These are phyloP conservation scores for Saturnispora saitoi DNA, from an alignment of 805 yeast species.

Conservation along the genomic window DNA sequence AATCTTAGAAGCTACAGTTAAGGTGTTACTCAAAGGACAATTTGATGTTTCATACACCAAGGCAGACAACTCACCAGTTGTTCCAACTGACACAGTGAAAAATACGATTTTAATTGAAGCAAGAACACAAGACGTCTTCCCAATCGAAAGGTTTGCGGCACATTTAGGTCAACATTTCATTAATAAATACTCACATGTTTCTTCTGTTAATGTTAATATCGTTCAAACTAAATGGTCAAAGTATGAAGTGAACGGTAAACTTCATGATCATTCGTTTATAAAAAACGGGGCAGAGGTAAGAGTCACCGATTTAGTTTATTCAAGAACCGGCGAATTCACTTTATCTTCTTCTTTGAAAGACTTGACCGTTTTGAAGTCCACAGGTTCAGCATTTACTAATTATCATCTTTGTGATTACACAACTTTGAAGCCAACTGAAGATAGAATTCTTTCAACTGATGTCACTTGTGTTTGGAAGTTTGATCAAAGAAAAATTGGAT, in stretches of 20 bases:
- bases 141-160: conserved; percentile 84
- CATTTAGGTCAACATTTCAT: conserved; percentile 77
- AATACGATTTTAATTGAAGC: conserved; percentile 82
- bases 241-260: conserved; percentile 60
- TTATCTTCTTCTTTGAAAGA: conserved; percentile 68
- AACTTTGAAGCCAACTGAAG: conserved; percentile 72
- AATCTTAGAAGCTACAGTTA: conserved; percentile 77
- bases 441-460: conserved; percentile 83
- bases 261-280: conserved; percentile 76
- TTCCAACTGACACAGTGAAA: conserved; percentile 91
- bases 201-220: conserved; percentile 59
- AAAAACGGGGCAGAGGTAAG: conserved; percentile 81
- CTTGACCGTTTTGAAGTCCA: conserved; percentile 78
- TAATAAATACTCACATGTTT: conserved; percentile 65
- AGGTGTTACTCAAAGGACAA: conserved; percentile 65
- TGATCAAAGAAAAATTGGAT: conserved; percentile 40
- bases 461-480: conserved; percentile 67
- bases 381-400: conserved; percentile 90
- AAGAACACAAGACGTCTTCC: conserved; percentile 76
- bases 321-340: conserved; percentile 44
- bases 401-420: conserved; percentile 83
- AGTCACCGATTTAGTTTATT: conserved; percentile 44
- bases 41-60: conserved; percentile 76
- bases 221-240: conserved; percentile 76
- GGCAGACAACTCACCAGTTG: conserved; percentile 83